Percentiles rank a stretch among this genome's conserved stretches.
phyloP scores from a whole-genome alignment of 352 stramenopile species.

The Phytopythium helicoides region DNA sequence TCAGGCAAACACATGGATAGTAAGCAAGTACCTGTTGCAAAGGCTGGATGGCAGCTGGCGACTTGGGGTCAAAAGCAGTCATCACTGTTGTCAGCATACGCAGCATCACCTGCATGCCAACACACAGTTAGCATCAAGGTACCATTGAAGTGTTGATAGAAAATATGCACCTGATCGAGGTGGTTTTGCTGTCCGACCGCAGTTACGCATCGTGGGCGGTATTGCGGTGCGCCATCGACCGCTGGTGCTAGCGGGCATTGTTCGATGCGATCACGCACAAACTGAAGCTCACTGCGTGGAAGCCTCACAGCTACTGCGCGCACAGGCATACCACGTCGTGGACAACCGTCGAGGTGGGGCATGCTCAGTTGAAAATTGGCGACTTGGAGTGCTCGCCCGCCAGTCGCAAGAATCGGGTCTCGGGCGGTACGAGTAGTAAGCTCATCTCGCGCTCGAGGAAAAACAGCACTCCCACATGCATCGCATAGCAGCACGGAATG shows the following conservation, averaged over 20 bases:
- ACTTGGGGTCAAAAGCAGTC: constrained; percentile 52
- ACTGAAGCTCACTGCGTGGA: constrained; percentile 86
- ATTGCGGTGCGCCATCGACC: constrained; percentile 63
- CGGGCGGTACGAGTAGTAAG: constrained; percentile 56
- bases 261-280: constrained; percentile 76
- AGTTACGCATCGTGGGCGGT: constrained; percentile 49
- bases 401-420: constrained; percentile 47
- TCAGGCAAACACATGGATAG: background rate
- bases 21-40: constrained; percentile 52
- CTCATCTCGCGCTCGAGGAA: constrained; percentile 64
- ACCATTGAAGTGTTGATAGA: too few relatives aligned
- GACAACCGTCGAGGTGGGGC: constrained; percentile 84
- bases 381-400: constrained; percentile 67
- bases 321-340: constrained; percentile 80
- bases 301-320: constrained; percentile 64
- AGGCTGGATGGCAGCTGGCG: constrained; percentile 39
- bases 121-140: too few relatives aligned
- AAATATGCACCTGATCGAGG: constrained; percentile 55
- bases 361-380: constrained; percentile 87
- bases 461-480: constrained; percentile 66
- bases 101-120: constrained; percentile 73
- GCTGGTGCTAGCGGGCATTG: constrained; percentile 56
- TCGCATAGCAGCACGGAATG: constrained; percentile 78
- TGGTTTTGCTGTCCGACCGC: constrained; percentile 71
- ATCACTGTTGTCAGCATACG: constrained; percentile 58